Conservation (phyloP, 306 rosid species). For the Morella rubra region DNA sequence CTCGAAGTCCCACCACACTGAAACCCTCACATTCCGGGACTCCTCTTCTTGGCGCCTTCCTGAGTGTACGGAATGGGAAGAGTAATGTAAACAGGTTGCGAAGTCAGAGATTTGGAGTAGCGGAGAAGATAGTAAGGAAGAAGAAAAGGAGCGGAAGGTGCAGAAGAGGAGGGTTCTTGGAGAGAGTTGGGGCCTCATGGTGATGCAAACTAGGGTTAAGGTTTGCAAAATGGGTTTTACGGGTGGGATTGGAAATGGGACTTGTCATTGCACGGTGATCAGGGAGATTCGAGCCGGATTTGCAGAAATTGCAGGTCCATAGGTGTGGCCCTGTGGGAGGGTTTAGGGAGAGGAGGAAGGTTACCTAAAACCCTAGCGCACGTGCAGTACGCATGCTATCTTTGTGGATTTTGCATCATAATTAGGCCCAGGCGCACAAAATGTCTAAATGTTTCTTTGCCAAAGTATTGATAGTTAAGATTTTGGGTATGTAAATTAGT, state of each 20-base stretch:
- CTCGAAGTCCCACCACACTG: slow-evolving; percentile 98
- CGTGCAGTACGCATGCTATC: background rate
- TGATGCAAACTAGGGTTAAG: background rate
- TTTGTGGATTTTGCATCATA: background rate
- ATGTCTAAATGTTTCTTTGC: no score
- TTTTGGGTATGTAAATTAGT: no score
- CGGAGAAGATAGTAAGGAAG: slow-evolving; percentile 12
- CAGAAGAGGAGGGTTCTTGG: slow-evolving; percentile 16
- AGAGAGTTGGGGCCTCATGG: slow-evolving; percentile 30
- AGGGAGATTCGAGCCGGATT: background rate
- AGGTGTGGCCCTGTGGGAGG: background rate
- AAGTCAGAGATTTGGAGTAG: slow-evolving; percentile 31
- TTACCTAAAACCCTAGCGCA: slow-evolving; percentile 23
- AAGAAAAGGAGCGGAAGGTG: slow-evolving; percentile 10
- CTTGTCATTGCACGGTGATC: slow-evolving; percentile 17
- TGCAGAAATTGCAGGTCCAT: background rate
- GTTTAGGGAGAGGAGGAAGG: slow-evolving; percentile 1
- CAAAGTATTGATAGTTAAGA: no score
- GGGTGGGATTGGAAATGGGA: slow-evolving; percentile 3
- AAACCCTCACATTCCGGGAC: slow-evolving; percentile 59
- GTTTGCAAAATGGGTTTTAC: background rate
- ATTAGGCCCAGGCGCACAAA: background rate
- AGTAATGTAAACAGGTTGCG: slow-evolving; percentile 26
- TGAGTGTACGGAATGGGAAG: slow-evolving; percentile 6
- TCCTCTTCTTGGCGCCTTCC: slow-evolving; percentile 55